Evolutionary conservation across 2,329 filamentous ascomycete species (phyloP).

Genomic region (Epichloe gansuensis): DNA sequence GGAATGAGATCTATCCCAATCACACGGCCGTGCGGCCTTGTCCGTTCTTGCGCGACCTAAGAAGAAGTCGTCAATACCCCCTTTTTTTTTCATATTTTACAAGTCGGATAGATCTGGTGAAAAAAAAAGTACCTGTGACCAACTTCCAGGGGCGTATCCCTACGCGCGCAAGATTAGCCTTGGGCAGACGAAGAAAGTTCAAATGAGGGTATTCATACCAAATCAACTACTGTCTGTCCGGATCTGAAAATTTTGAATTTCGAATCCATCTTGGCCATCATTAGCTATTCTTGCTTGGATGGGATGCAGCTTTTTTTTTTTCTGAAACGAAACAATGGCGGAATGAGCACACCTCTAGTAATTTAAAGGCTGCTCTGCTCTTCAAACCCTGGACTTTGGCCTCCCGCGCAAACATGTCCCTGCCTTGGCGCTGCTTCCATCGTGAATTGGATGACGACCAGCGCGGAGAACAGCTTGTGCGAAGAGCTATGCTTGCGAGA

Average conservation of each 20-base stretch:
- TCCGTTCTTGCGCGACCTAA: constrained; percentile 70
- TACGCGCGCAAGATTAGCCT: constrained; percentile 16
- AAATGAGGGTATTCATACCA: constrained; percentile 40
- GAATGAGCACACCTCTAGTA: constrained; percentile 54
- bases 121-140: constrained; percentile 45
- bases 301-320: not conserved
- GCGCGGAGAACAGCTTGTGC: not conserved
- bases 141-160: constrained; percentile 66
- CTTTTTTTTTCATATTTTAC: not conserved
- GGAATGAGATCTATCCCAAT: constrained; percentile 92
- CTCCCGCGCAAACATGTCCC: constrained; percentile 58
- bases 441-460: constrained; percentile 48
- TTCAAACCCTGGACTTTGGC: constrained; percentile 72
- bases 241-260: constrained; percentile 67
- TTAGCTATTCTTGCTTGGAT: not conserved
- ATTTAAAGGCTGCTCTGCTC: constrained; percentile 85
- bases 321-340: too few species aligned
- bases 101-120: not conserved
- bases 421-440: constrained; percentile 72
- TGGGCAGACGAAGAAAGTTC: not conserved
- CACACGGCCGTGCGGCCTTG: constrained; percentile 62
- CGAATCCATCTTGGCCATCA: constrained; percentile 53
- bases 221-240: constrained; percentile 78
- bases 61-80: not conserved
- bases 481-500: not conserved